Evolutionary conservation across 371 early-diverging fungal species (phyloP), one percentile per base, ranked within the genome.

Genomic region (Syncephalis plumigaleata): DNA sequence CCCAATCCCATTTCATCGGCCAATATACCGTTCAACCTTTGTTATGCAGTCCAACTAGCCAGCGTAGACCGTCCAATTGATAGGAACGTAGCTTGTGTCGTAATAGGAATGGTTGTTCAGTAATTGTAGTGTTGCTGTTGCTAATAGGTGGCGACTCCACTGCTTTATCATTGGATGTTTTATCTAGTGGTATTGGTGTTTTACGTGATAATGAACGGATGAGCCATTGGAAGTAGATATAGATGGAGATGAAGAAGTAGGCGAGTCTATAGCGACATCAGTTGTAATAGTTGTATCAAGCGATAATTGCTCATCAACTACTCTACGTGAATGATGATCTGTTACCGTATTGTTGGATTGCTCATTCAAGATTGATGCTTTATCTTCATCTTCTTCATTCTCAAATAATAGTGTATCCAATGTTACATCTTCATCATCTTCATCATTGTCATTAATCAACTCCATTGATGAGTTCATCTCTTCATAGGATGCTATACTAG

Each of bases 1-100:
- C 93, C 94, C 17, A 95, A 65, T 13, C 94, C 92, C 99, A 98
- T 98, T 64, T 98, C 98, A 63, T 98, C 99, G 0, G 99, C 99
- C 47, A 99, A 67, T 45, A 99, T 99, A 23, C 99, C 95, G 57
- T 91, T 91, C 42, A 88, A 65, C 83, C 69, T 53, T 94, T 93
- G 52, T 84, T 83, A 66, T 96, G 96, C 44, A 97, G 65, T 43
- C 87, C 85, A 4, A 89, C 77, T 20, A 86, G 66, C 84, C 84
- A 83, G 50, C 79, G 78, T 49, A 84, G 59, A 1, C 87, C 84
- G 16, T 77, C 77, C 42, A 73, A 76, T 51, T 86, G 86, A 50
- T 86, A 85, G 55, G 72, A 77, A 46, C 86, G 77, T 44, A 85
- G 63, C 18, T 58, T 64, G 31, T 31, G 31, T 7, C 31, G 31